Evolutionary conservation across 352 stramenopile genomes (phyloP), one percentile per base, ranked within the genome.

Genomic region (Pythium sukuiense): DNA sequence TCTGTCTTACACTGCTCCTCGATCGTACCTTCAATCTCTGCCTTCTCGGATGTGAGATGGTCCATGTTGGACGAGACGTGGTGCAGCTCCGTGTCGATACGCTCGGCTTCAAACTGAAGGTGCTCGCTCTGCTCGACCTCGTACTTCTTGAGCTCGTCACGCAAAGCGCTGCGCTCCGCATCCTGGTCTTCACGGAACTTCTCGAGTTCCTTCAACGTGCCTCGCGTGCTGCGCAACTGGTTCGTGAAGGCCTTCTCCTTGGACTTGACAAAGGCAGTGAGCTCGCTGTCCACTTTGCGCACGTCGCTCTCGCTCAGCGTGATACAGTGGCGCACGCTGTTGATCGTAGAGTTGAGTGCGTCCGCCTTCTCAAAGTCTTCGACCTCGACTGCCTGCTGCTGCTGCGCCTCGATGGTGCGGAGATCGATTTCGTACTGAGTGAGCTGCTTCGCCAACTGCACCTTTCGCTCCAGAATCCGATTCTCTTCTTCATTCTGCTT

Each of bases 331-430:
- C 83, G 80, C 30, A 93, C 80, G 37, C 83, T 93, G 74, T 88
- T 90, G 61, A 95, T 89, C 6, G 80, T 90, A 13, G 79, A 70
- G 65, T 95, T 93, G 6, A 95, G 69, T 6, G 87, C 80, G 53
- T 95, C 87, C 0, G 87, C 87, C 37, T 87, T 88, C 52, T 95
- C 87, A 55, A 95, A 95, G 73, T 95, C 87, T 55, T 95, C 87
- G 32, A 91, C 76, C 61, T 92, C 83, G 43, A 79, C 85, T 2
- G 87, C 85, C 50, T 90, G 85, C 18, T 93, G 79, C 55, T 95
- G 87, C 67, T 92, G 82, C 12, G 79, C 85, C 63, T 95, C 87
- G n/a, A 95, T 77, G 9, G 87, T 79, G 13, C 75, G 77, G 32
- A 95, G 67, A 67, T 95, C 87, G 49, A 92, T 77, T 63, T 91